Percentiles rank a stretch among this genome's conserved stretches.
phyloP scores from a whole-genome alignment of 139 green algal species.

The Spirogloea muscicola region DNA sequence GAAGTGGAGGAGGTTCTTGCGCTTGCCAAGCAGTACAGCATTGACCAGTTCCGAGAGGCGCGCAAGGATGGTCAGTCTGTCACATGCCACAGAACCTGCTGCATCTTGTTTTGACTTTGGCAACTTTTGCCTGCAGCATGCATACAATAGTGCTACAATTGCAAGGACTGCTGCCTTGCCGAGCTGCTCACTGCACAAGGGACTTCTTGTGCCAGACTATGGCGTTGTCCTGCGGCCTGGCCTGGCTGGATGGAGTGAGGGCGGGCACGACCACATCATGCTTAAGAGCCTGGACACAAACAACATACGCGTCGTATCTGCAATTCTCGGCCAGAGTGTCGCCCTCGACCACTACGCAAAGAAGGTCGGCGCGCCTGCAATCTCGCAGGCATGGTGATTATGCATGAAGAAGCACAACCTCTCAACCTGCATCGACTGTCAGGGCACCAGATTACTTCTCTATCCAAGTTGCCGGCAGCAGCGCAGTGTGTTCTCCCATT shows the following conservation, averaged over 20 bases:
- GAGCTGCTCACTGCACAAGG: background rate
- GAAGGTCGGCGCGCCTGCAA: conserved; percentile 33
- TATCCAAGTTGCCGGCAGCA: too few relatives aligned
- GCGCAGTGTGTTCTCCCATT: too few relatives aligned
- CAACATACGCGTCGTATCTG: conserved; percentile 55
- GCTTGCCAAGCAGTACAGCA: conserved; percentile 6
- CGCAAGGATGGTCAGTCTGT: conserved; percentile 16
- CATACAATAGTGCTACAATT: background rate
- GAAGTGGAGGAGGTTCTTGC: conserved; percentile 35
- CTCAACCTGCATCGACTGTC: too few relatives aligned
- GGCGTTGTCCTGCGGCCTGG: conserved; percentile 42
- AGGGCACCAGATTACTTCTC: too few relatives aligned
- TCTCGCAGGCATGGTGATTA: too few relatives aligned
- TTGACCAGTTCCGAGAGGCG: conserved; percentile 18
- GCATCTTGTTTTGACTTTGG: background rate
- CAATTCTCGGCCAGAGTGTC: conserved; percentile 54
- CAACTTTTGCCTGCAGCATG: background rate
- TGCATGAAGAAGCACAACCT: too few relatives aligned
- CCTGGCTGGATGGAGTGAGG: conserved; percentile 39
- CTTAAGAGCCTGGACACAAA: conserved; percentile 53
- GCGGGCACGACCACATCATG: conserved; percentile 43
- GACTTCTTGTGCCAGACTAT: conserved; percentile 45
- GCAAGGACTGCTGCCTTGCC: background rate
- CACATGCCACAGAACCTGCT: background rate
- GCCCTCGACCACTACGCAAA: conserved; percentile 55